phyloP scores from a whole-genome alignment of 257 asterid genomes.

The Ophiorrhiza pumila region DNA sequence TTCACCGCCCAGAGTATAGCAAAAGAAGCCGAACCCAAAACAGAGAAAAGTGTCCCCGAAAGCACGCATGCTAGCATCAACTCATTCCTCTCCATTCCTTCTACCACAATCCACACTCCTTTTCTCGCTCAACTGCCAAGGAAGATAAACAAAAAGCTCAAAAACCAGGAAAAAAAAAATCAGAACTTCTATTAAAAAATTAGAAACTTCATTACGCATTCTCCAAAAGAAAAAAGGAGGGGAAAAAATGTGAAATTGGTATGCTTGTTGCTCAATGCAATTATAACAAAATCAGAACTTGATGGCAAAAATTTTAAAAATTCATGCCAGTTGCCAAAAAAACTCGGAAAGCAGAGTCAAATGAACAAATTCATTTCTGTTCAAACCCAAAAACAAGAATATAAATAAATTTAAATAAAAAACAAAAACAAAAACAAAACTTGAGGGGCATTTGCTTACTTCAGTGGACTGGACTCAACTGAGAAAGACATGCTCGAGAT shows the following conservation, averaged over 20 bases:
- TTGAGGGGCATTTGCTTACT: slow-evolving; percentile 13
- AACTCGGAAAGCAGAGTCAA: not conserved
- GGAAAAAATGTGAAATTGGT: not conserved
- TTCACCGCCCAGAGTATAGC: slow-evolving; percentile 93
- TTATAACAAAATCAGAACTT: not conserved
- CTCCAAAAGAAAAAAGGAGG: not conserved
- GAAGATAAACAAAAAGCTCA: not conserved
- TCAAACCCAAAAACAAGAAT: slow-evolving; percentile 4
- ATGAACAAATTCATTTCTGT: not conserved
- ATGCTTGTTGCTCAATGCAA: not conserved
- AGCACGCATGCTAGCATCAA: slow-evolving; percentile 82
- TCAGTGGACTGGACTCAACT: slow-evolving; percentile 17
- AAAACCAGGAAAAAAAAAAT: not conserved
- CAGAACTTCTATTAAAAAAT: not conserved
- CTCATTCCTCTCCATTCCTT: slow-evolving; percentile 65
- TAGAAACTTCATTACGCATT: too few species aligned
- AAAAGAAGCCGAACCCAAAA: slow-evolving; percentile 78
- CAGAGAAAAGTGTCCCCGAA: slow-evolving; percentile 77
- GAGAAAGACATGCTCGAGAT: slow-evolving; percentile 17
- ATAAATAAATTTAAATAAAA: too few species aligned
- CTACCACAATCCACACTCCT: slow-evolving; percentile 24
- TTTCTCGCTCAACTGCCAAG: slow-evolving; percentile 34
- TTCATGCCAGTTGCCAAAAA: slow-evolving; percentile 2
- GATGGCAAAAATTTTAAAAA: not conserved
- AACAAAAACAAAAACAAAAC: not conserved